Percentiles rank a stretch among this genome's conserved stretches.
Conservation (phyloP, 2,329 filamentous ascomycete genomes). For the Dothistroma septosporum region DNA sequence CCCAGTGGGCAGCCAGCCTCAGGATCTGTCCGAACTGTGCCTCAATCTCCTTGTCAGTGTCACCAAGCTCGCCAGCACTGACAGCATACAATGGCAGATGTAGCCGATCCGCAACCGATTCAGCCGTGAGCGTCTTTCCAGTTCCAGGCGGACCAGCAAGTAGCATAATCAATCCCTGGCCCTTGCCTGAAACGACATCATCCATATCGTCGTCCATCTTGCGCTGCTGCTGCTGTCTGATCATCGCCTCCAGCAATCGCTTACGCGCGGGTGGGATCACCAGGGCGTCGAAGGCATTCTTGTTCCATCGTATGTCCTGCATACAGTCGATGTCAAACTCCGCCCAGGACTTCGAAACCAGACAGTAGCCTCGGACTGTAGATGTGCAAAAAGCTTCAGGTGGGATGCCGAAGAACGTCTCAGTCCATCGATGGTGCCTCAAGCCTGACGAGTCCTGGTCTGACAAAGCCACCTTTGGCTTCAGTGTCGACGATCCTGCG, state of each 20-base stretch:
- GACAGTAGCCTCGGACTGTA: slow-evolving; percentile 12
- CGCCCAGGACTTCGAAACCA: slow-evolving; percentile 19
- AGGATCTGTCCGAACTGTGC: slow-evolving; percentile 18
- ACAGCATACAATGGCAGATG: slow-evolving; percentile 11
- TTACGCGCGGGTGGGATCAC: slow-evolving; percentile 20
- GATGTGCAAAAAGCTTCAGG: slow-evolving; percentile 18
- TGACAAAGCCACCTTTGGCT: background rate
- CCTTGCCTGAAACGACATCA: slow-evolving; percentile 23
- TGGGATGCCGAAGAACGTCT: slow-evolving; percentile 11
- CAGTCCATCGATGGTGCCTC: slow-evolving; percentile 14
- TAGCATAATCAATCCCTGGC: slow-evolving; percentile 24
- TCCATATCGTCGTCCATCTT: slow-evolving; percentile 14
- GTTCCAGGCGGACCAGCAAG: slow-evolving; percentile 27
- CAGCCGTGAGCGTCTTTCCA: slow-evolving; percentile 27
- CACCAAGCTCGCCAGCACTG: slow-evolving; percentile 16
- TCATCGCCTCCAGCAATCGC: slow-evolving; percentile 16
- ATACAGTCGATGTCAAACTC: slow-evolving; percentile 20
- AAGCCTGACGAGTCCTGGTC: slow-evolving; percentile 4
- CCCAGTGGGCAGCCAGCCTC: slow-evolving; percentile 22
- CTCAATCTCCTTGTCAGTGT: slow-evolving; percentile 21
- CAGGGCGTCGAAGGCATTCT: slow-evolving; percentile 18
- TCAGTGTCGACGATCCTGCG: slow-evolving; percentile 3
- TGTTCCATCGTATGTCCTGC: slow-evolving; percentile 15
- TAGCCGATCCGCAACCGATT: slow-evolving; percentile 17
- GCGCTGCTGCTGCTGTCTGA: slow-evolving; percentile 15